Evolutionary conservation across 805 yeast genomes (phyloP).

Genomic region (Saccharomyces cerevisiae): DNA sequence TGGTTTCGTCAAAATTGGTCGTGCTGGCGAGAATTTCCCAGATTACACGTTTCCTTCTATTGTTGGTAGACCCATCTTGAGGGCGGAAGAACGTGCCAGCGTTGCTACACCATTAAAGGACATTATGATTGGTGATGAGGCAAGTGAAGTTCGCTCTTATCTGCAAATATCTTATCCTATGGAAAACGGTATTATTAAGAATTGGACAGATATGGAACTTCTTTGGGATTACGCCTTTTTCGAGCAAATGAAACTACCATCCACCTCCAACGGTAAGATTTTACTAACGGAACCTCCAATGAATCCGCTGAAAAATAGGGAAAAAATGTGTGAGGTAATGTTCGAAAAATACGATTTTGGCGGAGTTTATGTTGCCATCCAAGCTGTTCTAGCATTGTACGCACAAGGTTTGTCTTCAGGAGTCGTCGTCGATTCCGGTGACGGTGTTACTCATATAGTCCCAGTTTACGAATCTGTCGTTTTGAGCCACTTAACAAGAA

Average conservation of each 20-base stretch:
- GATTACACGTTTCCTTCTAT: conserved; percentile 95
- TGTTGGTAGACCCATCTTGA: conserved; percentile 91
- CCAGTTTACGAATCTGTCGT: conserved; percentile 97
- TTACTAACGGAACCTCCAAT: conserved; percentile 95
- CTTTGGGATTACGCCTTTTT: conserved; percentile 96
- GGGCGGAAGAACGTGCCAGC: conserved; percentile 88
- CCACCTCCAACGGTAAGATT: conserved; percentile 69
- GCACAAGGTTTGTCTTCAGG: conserved; percentile 97
- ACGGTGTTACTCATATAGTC: conserved; percentile 93
- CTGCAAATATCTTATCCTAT: conserved; percentile 93
- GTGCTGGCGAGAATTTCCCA: conserved; percentile 95
- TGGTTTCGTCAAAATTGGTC: conserved; percentile 93
- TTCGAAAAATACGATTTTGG: conserved; percentile 87
- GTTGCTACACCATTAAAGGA: conserved; percentile 66
- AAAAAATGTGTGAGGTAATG: conserved; percentile 89
- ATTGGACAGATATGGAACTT: conserved; percentile 98
- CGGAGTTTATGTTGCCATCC: conserved; percentile 92
- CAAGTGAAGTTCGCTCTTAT: conserved; percentile 80
- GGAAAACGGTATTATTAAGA: conserved; percentile 96
- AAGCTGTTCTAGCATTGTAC: conserved; percentile 94
- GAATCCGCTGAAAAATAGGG: conserved; percentile 89
- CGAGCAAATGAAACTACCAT: conserved; percentile 76
- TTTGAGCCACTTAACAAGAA: conserved; percentile 83
- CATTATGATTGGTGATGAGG: conserved; percentile 97
- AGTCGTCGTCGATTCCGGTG: conserved; percentile 83